phyloP scores from a whole-genome alignment of 2,329 filamentous ascomycete genomes.

The Colletotrichum sp. region DNA sequence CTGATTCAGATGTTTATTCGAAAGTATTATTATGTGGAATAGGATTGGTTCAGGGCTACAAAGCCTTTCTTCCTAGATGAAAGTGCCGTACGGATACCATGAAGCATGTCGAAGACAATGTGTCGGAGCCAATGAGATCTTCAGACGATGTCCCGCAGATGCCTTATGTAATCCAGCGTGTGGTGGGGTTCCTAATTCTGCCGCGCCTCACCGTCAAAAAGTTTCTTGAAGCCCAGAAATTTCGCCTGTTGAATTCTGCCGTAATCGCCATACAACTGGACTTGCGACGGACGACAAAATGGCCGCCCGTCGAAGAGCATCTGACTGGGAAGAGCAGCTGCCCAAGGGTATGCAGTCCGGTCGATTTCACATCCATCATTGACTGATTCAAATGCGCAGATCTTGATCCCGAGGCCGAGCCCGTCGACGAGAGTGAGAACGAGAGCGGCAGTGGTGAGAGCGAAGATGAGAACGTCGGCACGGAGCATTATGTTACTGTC shows the following conservation, averaged over 20 bases:
- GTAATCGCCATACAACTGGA: not conserved
- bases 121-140: not conserved
- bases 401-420: slow-evolving; percentile 22
- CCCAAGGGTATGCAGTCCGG: slow-evolving; percentile 11
- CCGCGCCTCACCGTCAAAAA: slow-evolving; percentile 23
- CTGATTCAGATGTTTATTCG: not conserved
- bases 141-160: not conserved
- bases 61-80: not conserved
- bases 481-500: slow-evolving; percentile 86
- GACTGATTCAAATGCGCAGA: slow-evolving; percentile 6
- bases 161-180: not conserved
- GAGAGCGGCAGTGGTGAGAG: slow-evolving; percentile 44
- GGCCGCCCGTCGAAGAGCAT: slow-evolving; percentile 6
- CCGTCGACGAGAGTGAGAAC: slow-evolving; percentile 37
- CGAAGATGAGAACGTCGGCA: slow-evolving; percentile 61
- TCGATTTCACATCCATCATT: not conserved
- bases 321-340: slow-evolving; percentile 21
- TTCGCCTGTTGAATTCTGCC: slow-evolving; percentile 4
- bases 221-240: slow-evolving; percentile 23
- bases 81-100: not conserved
- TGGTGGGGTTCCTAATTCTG: slow-evolving; percentile 17
- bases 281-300: not conserved
- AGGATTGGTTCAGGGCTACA: not conserved
- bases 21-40: not conserved
- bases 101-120: not conserved